phyloP scores from a whole-genome alignment of 768 basidiomycete species.

The Lactifluus rugatus region DNA sequence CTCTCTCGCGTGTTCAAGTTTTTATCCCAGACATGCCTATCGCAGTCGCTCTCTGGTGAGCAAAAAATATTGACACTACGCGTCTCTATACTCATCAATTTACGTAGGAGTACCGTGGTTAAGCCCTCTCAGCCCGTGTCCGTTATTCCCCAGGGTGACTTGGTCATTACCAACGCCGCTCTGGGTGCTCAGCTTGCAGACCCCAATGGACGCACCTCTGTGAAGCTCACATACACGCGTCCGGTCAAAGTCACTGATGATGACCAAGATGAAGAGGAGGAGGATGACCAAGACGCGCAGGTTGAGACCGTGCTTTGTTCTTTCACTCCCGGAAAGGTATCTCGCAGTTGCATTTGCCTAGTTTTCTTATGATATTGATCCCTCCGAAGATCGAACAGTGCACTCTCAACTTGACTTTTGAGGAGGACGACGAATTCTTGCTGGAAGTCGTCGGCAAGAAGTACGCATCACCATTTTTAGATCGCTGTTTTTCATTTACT shows the following conservation, averaged over 20 bases:
- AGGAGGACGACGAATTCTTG: conserved; percentile 51
- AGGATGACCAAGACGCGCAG: conserved; percentile 28
- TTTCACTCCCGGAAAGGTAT: conserved; percentile 72
- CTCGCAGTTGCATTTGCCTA: conserved; percentile 14
- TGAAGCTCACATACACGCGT: conserved; percentile 53
- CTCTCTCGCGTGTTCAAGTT: neutral
- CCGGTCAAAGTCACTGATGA: conserved; percentile 35
- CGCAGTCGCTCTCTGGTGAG: conserved; percentile 58
- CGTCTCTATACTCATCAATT: conserved; percentile 8
- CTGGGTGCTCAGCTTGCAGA: conserved; percentile 67
- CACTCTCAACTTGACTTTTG: conserved; percentile 58
- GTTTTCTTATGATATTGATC: neutral
- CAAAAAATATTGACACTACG: neutral
- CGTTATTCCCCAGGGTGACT: conserved; percentile 52
- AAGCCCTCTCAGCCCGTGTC: conserved; percentile 47
- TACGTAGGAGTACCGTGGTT: conserved; percentile 49
- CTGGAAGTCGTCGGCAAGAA: conserved; percentile 78
- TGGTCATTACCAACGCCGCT: conserved; percentile 75
- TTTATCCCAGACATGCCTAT: conserved; percentile 37
- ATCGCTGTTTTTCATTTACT: neutral
- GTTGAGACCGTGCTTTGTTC: conserved; percentile 61
- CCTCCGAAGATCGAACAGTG: conserved; percentile 63
- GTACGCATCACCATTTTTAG: conserved; percentile 31
- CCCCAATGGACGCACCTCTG: conserved; percentile 45
- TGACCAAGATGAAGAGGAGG: conserved; percentile 35